phyloP scores from a whole-genome alignment of 2,329 filamentous ascomycete genomes.

The Fusarium gaditjirri region DNA sequence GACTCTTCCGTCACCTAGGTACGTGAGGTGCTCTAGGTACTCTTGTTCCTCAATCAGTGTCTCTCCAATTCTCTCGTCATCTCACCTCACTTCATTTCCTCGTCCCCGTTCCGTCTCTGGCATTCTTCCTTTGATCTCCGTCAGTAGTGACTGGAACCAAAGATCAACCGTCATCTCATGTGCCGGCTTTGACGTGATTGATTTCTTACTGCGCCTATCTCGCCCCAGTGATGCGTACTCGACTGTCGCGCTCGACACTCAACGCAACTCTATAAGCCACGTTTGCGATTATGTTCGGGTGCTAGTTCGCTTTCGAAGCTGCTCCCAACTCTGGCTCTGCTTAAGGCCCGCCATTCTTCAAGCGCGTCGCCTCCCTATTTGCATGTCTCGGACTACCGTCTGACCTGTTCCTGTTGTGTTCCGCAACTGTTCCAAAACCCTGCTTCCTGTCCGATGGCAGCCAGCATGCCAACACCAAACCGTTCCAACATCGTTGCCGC shows the following conservation, averaged over 20 bases:
- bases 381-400: slow-evolving; percentile 37
- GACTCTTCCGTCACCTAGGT: slow-evolving; percentile 38
- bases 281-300: slow-evolving; percentile 30
- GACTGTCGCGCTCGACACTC: slow-evolving; percentile 29
- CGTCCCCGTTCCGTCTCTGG: slow-evolving; percentile 9
- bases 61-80: slow-evolving; percentile 24
- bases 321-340: slow-evolving; percentile 23
- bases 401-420: slow-evolving; percentile 36
- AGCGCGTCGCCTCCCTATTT: slow-evolving; percentile 34
- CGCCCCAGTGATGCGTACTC: slow-evolving; percentile 39
- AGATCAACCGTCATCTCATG: neutral
- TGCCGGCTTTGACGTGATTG: slow-evolving; percentile 8
- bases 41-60: slow-evolving; percentile 18
- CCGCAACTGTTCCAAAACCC: slow-evolving; percentile 30
- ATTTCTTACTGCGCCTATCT: slow-evolving; percentile 15
- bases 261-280: slow-evolving; percentile 35
- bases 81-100: slow-evolving; percentile 14
- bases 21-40: neutral
- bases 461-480: slow-evolving; percentile 43
- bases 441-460: slow-evolving; percentile 27
- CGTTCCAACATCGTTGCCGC: slow-evolving; percentile 37
- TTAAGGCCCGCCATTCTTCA: slow-evolving; percentile 22
- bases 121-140: slow-evolving; percentile 1
- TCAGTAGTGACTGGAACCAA: neutral
- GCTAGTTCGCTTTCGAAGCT: slow-evolving; percentile 35